phyloP scores from a whole-genome alignment of 345 rosid genomes.

The Erodium maritimum region DNA sequence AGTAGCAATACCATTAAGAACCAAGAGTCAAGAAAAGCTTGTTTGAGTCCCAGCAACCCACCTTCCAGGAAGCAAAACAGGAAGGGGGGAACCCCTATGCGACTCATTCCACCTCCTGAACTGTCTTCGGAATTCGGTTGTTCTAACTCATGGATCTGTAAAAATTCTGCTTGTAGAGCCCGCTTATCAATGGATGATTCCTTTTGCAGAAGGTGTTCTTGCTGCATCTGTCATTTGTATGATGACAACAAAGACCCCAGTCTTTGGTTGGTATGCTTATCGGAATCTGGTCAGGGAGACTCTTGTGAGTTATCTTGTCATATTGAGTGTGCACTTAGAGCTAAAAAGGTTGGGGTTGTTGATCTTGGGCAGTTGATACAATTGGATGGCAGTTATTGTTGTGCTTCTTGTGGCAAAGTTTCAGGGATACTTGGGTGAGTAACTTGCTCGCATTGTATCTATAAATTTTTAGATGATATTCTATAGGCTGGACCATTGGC shows the following conservation, averaged over 20 bases:
- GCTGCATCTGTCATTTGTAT: slow-evolving; percentile 80
- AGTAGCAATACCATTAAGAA: slow-evolving; percentile 46
- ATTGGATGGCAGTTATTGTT: slow-evolving; percentile 79
- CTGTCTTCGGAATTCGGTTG: slow-evolving; percentile 31
- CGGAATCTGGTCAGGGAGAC: slow-evolving; percentile 46
- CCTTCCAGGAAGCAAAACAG: slow-evolving; percentile 44
- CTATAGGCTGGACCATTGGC: too few species aligned
- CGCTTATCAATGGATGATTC: slow-evolving; percentile 46
- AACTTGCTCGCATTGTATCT: slow-evolving; percentile 1
- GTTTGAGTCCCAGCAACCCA: slow-evolving; percentile 6
- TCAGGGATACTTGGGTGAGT: slow-evolving; percentile 89
- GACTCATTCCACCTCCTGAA: slow-evolving; percentile 26
- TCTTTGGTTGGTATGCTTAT: slow-evolving; percentile 64
- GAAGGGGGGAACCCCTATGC: slow-evolving; percentile 53
- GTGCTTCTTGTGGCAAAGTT: slow-evolving; percentile 95
- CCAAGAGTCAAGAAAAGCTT: slow-evolving; percentile 42
- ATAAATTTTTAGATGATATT: too few species aligned
- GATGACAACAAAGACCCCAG: slow-evolving; percentile 88
- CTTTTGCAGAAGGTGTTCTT: slow-evolving; percentile 95
- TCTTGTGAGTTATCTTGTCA: slow-evolving; percentile 92
- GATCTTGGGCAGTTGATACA: slow-evolving; percentile 76
- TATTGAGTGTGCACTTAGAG: slow-evolving; percentile 81
- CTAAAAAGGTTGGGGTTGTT: slow-evolving; percentile 70
- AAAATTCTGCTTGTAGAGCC: slow-evolving; percentile 62
- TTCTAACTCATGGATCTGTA: slow-evolving; percentile 55